Evolutionary conservation across 352 stramenopile species (phyloP), one percentile per base, ranked within the genome.

Genomic region (Pythium guiyangense): DNA sequence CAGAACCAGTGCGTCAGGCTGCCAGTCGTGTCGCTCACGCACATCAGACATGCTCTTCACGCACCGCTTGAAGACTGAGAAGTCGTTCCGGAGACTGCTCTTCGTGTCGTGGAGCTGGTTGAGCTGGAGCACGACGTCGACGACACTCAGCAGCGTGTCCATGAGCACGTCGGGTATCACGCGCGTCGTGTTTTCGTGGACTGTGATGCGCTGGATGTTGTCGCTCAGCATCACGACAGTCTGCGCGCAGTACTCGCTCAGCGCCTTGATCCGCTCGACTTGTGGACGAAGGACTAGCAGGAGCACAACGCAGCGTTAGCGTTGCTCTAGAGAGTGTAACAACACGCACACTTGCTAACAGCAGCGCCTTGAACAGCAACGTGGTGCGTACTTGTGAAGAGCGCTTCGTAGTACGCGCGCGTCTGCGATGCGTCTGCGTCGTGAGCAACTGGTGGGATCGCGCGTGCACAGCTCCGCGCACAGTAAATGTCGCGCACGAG

Each of bases 91-190:
- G 3, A 90, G 55, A 65, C 79, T 82, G 49, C 67, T 79, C 40
- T 90, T 92, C 9, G 62, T 71, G 46, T 92, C 80, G 27, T 86
- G 72, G 15, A 92, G 66, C 27, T 86, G 69, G 20, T 83, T 88
- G 39, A 90, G 64, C 54, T 88, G 70, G 39, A 89, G 9, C 43
- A 88, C 54, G 2, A 86, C 64, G 56, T 92, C 83, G 54, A 86
- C 69, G 26, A 86, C 54, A 25, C 83, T 59, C 3, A 92, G 29
- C n/a, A 90, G 63, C 4, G 71, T 63, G 49, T 86, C 76, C 43
- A 88, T 65, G 8, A 90, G 62, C 20, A 82, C 57, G 46, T 88
- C 78, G 0, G 80, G 80, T 46, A 90, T 79, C 20, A 82, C 69
- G 12, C 74, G 67, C 12, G 77, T 81, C 25, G 74, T 79, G 56